Conservation (phyloP, 2,329 filamentous ascomycete genomes). For the Curvularia sp. region DNA sequence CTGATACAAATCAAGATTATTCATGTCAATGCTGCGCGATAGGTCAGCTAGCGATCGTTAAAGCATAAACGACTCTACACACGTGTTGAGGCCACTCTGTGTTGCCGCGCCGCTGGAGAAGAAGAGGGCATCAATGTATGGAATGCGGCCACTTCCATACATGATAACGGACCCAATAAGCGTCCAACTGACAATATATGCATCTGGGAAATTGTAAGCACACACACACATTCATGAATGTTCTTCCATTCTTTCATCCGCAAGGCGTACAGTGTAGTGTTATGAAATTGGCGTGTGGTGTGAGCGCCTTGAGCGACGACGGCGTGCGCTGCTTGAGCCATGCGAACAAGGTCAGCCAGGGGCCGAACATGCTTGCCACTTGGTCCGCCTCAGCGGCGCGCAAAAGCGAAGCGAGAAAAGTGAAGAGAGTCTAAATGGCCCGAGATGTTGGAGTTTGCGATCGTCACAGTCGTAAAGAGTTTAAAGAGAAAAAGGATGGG, state of each 20-base stretch:
- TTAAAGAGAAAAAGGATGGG: no score
- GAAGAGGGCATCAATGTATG: conserved; percentile 88
- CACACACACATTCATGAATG: no score
- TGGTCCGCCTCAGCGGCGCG: conserved; percentile 2
- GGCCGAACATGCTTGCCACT: conserved; percentile 39
- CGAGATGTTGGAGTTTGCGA: background rate
- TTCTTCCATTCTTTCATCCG: no score
- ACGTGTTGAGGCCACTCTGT: conserved; percentile 90
- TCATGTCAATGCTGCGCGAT: conserved; percentile 56
- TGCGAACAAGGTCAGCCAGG: conserved; percentile 37
- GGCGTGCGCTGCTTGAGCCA: conserved; percentile 43
- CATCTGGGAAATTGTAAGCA: conserved; percentile 60
- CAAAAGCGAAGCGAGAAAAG: background rate
- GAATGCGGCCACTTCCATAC: conserved; percentile 68
- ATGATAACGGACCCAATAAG: conserved; percentile 80
- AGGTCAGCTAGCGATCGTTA: conserved; percentile 23
- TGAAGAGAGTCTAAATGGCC: background rate
- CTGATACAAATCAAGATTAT: conserved; percentile 56
- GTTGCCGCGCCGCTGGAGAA: conserved; percentile 86
- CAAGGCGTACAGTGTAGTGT: conserved; percentile 70
- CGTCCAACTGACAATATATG: conserved; percentile 77
- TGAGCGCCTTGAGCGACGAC: conserved; percentile 26
- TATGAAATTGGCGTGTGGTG: conserved; percentile 81
- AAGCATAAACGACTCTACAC: conserved; percentile 21
- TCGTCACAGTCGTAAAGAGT: background rate